These are phyloP conservation scores for Diaporthe longicolla DNA, from an alignment of 2,329 filamentous ascomycete species.

Conservation along the genomic window DNA sequence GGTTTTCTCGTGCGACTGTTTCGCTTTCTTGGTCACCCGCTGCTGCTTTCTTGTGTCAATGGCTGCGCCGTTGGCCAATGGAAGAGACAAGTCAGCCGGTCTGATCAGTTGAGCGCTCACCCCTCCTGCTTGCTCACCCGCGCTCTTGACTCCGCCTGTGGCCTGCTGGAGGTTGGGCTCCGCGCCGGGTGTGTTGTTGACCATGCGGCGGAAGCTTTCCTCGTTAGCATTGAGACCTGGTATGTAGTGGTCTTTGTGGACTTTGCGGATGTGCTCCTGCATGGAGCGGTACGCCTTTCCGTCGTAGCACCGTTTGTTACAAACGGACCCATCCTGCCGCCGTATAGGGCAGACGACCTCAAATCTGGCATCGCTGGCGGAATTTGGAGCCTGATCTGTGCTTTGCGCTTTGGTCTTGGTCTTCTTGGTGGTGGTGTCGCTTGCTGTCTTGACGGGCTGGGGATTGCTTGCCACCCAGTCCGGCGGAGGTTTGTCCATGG, in stretches of 20 bases:
- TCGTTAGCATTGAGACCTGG: slow-evolving; percentile 97
- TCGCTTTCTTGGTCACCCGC: slow-evolving; percentile 21
- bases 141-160: slow-evolving; percentile 69
- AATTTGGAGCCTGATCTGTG: slow-evolving; percentile 14
- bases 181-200: slow-evolving; percentile 81
- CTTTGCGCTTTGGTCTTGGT: slow-evolving; percentile 21
- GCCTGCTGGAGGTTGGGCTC: slow-evolving; percentile 12
- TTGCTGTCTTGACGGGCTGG: slow-evolving; percentile 44
- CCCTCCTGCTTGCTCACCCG: slow-evolving; percentile 53
- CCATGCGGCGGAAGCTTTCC: slow-evolving; percentile 97
- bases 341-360: slow-evolving; percentile 39
- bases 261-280: slow-evolving; percentile 98
- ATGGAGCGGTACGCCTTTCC: slow-evolving; percentile 83
- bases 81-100: slow-evolving; percentile 30
- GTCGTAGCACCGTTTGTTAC: slow-evolving; percentile 39
- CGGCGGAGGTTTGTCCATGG: slow-evolving; percentile 42
- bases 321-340: slow-evolving; percentile 30
- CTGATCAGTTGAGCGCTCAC: slow-evolving; percentile 10
- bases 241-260: slow-evolving; percentile 97
- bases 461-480: slow-evolving; percentile 45
- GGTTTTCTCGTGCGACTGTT: slow-evolving; percentile 15
- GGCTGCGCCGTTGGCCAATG: not conserved
- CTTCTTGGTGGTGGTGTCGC: slow-evolving; percentile 27
- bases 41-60: slow-evolving; percentile 13
- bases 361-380: slow-evolving; percentile 20